Conservation (phyloP, 768 basidiomycete species). For the Lyophyllum atratum region DNA sequence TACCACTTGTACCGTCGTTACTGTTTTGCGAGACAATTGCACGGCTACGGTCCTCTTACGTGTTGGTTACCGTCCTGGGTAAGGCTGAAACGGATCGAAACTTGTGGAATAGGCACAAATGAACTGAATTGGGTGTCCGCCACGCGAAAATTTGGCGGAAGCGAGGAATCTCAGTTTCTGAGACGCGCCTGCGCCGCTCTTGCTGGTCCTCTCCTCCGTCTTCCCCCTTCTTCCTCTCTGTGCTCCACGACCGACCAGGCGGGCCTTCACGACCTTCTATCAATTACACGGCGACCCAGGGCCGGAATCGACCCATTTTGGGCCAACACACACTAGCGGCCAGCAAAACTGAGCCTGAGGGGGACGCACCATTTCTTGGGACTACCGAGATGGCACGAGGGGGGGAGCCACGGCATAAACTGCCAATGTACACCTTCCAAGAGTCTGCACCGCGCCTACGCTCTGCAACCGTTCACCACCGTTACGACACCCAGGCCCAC, state of each 20-base stretch:
- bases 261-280: background rate
- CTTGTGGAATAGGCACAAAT: background rate
- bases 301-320: background rate
- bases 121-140: background rate
- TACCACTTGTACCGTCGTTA: background rate
- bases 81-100: background rate
- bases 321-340: background rate
- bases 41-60: background rate
- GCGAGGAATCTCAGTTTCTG: background rate
- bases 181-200: background rate
- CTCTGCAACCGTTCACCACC: constrained; percentile 21
- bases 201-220: background rate
- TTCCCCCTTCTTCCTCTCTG: background rate
- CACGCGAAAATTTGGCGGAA: background rate
- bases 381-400: constrained; percentile 33
- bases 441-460: constrained; percentile 32
- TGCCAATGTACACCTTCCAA: constrained; percentile 46
- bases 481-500: constrained; percentile 10
- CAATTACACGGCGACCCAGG: background rate
- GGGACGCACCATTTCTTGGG: background rate
- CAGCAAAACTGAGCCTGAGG: background rate
- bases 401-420: constrained; percentile 45
- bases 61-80: background rate
- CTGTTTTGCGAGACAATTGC: background rate
- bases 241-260: background rate